These are phyloP conservation scores for Spironucleus salmonicida DNA, from an alignment of 208 protist genomes.

Conservation along the genomic window DNA sequence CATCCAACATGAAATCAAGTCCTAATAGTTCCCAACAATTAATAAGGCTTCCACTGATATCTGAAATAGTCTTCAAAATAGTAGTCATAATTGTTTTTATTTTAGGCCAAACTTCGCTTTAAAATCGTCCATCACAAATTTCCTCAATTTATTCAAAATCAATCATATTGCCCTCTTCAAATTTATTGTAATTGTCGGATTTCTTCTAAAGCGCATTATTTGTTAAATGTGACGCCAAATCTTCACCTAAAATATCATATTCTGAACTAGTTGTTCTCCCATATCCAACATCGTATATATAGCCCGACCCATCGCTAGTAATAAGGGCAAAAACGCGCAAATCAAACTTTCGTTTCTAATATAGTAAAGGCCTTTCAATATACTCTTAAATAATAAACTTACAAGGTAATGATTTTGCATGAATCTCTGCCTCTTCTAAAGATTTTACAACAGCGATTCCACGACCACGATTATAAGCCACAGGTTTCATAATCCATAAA, in stretches of 20 bases:
- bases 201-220: slow-evolving; percentile 19
- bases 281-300: slow-evolving; percentile 20
- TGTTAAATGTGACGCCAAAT: neutral
- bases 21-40: slow-evolving; percentile 10
- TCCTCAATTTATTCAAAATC: neutral
- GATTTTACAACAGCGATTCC: neutral
- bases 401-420: too few species aligned
- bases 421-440: neutral
- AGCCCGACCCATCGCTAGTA: neutral
- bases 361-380: slow-evolving; percentile 13
- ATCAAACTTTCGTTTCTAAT: slow-evolving; percentile 9
- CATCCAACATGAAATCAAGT: slow-evolving; percentile 26
- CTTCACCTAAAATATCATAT: neutral
- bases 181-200: neutral
- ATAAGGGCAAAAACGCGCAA: neutral
- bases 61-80: neutral
- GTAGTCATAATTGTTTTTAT: neutral
- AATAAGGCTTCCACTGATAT: neutral
- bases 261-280: neutral
- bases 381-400: slow-evolving; percentile 21
- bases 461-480: neutral
- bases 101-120: neutral
- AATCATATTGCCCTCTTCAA: slow-evolving; percentile 18
- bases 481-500: slow-evolving; percentile 22
- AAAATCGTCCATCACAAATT: neutral